Evolutionary conservation across 208 protist species (phyloP).

Genomic region (Crithidia bombi): DNA sequence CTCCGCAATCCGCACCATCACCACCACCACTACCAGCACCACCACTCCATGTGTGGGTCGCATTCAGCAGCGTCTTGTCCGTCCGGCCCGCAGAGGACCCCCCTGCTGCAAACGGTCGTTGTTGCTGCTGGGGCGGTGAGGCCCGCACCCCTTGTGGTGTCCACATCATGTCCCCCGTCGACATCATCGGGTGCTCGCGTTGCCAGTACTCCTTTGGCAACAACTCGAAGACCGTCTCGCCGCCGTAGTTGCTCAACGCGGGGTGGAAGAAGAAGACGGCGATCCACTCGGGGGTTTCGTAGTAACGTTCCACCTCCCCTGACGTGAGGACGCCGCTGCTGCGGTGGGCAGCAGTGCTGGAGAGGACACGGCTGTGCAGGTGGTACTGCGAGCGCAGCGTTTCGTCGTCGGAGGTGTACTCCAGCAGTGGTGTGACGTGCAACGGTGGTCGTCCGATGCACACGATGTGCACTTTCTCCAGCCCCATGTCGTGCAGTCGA

Average conservation of each 20-base stretch:
- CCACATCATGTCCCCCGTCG: conserved; percentile 12
- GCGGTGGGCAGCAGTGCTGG: conserved; percentile 18
- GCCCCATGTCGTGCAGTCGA: conserved; percentile 72
- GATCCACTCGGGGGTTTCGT: conserved; percentile 78
- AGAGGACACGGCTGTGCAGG: conserved; percentile 40
- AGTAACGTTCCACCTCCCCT: conserved; percentile 40
- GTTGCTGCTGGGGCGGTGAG: not conserved
- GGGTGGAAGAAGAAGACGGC: conserved; percentile 75
- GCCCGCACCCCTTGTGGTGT: not conserved
- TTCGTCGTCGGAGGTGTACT: conserved; percentile 68
- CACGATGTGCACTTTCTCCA: conserved; percentile 72
- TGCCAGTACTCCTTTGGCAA: conserved; percentile 77
- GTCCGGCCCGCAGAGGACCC: not conserved
- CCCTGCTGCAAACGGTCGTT: not conserved
- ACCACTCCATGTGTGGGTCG: not conserved
- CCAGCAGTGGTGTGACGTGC: conserved; percentile 80
- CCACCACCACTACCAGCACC: not conserved
- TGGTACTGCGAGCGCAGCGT: conserved; percentile 79
- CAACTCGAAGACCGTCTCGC: conserved; percentile 62
- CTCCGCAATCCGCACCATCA: conserved; percentile 1
- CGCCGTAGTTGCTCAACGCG: conserved; percentile 33
- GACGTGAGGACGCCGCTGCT: not conserved
- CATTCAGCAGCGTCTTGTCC: not conserved
- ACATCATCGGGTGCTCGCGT: conserved; percentile 23
- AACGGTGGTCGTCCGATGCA: conserved; percentile 86